Percentiles rank a stretch among this genome's conserved stretches.
Evolutionary conservation across 2,329 filamentous ascomycete species (phyloP).

Genomic region (Aspergillus pseudonomiae): DNA sequence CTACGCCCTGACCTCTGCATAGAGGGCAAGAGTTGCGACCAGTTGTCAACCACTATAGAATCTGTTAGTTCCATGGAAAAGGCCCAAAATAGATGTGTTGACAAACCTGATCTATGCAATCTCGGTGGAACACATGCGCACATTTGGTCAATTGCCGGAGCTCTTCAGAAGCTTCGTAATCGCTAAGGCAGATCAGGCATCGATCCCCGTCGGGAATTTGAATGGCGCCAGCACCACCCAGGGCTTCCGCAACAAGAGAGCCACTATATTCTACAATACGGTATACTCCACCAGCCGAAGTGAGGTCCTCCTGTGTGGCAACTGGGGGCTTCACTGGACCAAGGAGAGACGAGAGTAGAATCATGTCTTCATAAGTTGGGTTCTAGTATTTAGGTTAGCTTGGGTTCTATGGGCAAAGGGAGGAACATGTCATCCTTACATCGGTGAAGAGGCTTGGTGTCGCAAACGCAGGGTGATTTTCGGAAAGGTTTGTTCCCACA

Average conservation of each 20-base stretch:
- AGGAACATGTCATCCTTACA: slow-evolving; percentile 44
- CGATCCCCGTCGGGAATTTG: slow-evolving; percentile 54
- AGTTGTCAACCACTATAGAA: slow-evolving; percentile 65
- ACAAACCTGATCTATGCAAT: slow-evolving; percentile 70
- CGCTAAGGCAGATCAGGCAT: slow-evolving; percentile 68
- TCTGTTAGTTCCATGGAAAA: slow-evolving; percentile 31
- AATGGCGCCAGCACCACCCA: slow-evolving; percentile 42
- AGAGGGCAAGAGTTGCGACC: slow-evolving; percentile 44
- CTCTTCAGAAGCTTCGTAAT: slow-evolving; percentile 66
- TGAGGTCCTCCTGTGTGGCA: slow-evolving; percentile 65
- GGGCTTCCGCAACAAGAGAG: slow-evolving; percentile 51
- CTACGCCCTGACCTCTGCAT: slow-evolving; percentile 46
- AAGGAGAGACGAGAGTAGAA: slow-evolving; percentile 66
- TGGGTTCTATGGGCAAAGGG: not conserved
- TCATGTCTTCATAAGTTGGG: slow-evolving; percentile 73
- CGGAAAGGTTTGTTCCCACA: slow-evolving; percentile 69
- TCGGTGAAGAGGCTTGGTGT: slow-evolving; percentile 72
- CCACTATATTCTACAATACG: slow-evolving; percentile 50
- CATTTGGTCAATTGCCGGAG: slow-evolving; percentile 64
- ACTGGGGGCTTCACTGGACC: slow-evolving; percentile 71
- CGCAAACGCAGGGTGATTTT: slow-evolving; percentile 70
- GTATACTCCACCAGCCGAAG: slow-evolving; percentile 64
- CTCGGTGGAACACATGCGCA: slow-evolving; percentile 67
- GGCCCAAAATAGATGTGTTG: slow-evolving; percentile 7
- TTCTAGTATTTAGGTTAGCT: slow-evolving; percentile 41